Evolutionary conservation across 768 basidiomycete species (phyloP).

Genomic region (Cyathus striatus): DNA sequence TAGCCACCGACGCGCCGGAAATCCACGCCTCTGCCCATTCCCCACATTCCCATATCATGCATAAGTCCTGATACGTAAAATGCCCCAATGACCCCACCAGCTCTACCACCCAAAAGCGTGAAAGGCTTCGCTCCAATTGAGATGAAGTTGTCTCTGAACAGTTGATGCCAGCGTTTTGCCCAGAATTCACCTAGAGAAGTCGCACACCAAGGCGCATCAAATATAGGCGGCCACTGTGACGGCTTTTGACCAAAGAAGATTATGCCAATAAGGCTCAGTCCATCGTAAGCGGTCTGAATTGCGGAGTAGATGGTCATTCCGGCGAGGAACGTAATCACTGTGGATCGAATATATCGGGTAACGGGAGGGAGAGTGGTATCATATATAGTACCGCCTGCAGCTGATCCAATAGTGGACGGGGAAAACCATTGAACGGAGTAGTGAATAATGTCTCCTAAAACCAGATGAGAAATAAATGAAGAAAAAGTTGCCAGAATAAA

Average conservation of each 20-base stretch:
- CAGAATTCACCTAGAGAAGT: conserved; percentile 43
- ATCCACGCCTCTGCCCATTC: conserved; percentile 31
- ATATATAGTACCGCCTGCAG: conserved; percentile 37
- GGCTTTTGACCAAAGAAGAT: conserved; percentile 33
- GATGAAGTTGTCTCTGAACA: conserved; percentile 40
- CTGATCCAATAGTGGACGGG: conserved; percentile 33
- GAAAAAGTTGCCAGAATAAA: conserved; percentile 31
- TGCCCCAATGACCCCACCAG: conserved; percentile 36
- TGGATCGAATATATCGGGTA: conserved; percentile 37
- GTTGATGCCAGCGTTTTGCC: conserved; percentile 48
- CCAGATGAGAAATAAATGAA: conserved; percentile 25
- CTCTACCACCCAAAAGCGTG: conserved; percentile 23
- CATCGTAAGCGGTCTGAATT: conserved; percentile 28
- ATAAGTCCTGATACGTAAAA: conserved; percentile 44
- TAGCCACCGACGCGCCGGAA: conserved; percentile 23
- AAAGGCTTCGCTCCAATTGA: conserved; percentile 28
- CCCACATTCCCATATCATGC: conserved; percentile 38
- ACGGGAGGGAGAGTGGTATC: conserved; percentile 27
- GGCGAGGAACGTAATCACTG: conserved; percentile 32
- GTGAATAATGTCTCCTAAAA: conserved; percentile 41
- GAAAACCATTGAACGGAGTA: conserved; percentile 40
- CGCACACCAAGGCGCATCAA: conserved; percentile 37
- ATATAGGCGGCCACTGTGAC: conserved; percentile 45
- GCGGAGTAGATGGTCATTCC: conserved; percentile 36
- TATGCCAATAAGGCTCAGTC: conserved; percentile 27